Evolutionary conservation across 164 flowering plant species (phyloP), one percentile per base, ranked within the genome.

Genomic region (Amborella trichopoda): DNA sequence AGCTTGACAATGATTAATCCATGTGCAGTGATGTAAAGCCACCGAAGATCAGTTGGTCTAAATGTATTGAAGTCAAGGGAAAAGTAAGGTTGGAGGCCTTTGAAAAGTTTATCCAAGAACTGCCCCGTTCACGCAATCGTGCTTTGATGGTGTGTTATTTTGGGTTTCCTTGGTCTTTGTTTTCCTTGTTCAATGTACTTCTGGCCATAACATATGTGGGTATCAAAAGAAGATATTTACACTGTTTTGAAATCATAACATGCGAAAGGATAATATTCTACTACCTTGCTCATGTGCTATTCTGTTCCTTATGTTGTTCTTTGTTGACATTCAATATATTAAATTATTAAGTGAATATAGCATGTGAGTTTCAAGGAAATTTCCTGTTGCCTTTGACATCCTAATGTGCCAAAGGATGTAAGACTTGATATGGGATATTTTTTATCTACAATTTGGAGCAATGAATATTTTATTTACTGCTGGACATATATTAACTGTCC

Each of bases 81-180:
- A 77, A 72, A 72, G 80, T 77, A 49, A 71, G 59, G 47, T 42
- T 74, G 48, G 73, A 72, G 32, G 77, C 75, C 44, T 77, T 77
- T 51, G 83, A 77, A 58, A 77, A 71, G 53, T 77, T 58, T 55
- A 66, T 77, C 36, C 73, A 77, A 60, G 80, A 77, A 46, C 77
- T 77, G 67, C 80, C 80, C 51, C 75, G 83, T 28, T 77, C 83
- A 13, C 77, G 83, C 60, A 65, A 57, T 41, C 70, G 77, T 52
- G 68, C 68, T 16, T 49, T 77, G 54, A 77, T 72, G 83, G 83
- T 77, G 71, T 60, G 58, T 25, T 50, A 40, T 55, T 11, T 20
- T 44, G 46, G 20, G 28, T 39, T 39, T 11, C n/a, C 42, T 24
- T 40, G 39, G 36, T 44, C 22, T 18, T 25, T 45, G 44, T 10